Evolutionary conservation across 345 rosid genomes (phyloP).

Genomic region (Euclidium syriacum): DNA sequence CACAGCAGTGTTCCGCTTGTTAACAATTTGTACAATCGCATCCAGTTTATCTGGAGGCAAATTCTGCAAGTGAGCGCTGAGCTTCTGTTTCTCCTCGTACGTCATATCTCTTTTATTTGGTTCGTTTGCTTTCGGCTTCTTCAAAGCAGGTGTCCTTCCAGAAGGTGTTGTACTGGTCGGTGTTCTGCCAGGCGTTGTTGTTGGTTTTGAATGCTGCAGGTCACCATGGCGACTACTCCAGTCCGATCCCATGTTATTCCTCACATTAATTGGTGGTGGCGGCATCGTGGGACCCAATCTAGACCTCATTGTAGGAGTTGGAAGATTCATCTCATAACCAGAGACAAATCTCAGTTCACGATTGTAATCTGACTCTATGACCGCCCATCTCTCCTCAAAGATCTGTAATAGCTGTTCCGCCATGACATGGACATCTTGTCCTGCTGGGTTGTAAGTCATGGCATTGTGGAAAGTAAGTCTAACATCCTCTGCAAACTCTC

Average conservation of each 20-base stretch:
- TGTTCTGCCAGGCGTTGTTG: slow-evolving; percentile 49
- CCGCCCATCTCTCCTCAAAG: slow-evolving; percentile 88
- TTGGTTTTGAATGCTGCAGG: slow-evolving; percentile 37
- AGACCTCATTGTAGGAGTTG: slow-evolving; percentile 48
- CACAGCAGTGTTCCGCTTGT: slow-evolving; percentile 81
- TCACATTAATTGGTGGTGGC: slow-evolving; percentile 66
- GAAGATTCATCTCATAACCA: slow-evolving; percentile 52
- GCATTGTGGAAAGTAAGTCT: slow-evolving; percentile 97
- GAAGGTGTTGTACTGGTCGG: slow-evolving; percentile 65
- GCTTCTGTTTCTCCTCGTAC: slow-evolving; percentile 95
- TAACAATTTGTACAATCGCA: slow-evolving; percentile 86
- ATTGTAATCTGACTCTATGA: slow-evolving; percentile 72
- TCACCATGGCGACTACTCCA: slow-evolving; percentile 53
- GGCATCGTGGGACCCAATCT: slow-evolving; percentile 54
- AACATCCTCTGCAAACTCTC: slow-evolving; percentile 95
- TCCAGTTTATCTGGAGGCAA: slow-evolving; percentile 93
- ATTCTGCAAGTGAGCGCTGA: slow-evolving; percentile 81
- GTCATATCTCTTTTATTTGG: slow-evolving; percentile 96
- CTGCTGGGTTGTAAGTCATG: slow-evolving; percentile 88
- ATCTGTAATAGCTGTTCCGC: slow-evolving; percentile 61
- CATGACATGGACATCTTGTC: slow-evolving; percentile 97
- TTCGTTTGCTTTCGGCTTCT: slow-evolving; percentile 97
- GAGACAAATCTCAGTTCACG: slow-evolving; percentile 56
- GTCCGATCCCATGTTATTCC: slow-evolving; percentile 76
- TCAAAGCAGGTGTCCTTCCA: slow-evolving; percentile 74